phyloP scores from a whole-genome alignment of 2,329 filamentous ascomycete species.

The Orbilia brochopaga region DNA sequence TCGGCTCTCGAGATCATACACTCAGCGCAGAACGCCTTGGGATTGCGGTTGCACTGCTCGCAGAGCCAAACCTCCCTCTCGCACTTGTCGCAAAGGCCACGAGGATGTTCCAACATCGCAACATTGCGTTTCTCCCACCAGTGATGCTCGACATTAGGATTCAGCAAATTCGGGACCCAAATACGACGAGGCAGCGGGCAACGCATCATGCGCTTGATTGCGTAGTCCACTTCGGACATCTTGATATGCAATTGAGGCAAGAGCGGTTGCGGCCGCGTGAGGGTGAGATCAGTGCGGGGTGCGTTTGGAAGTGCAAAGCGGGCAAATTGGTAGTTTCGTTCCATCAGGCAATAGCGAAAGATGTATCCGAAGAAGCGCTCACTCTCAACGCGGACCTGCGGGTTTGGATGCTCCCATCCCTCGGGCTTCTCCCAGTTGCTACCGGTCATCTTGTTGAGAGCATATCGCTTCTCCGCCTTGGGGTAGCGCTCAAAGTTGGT shows the following conservation, averaged over 20 bases:
- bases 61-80: constrained; percentile 47
- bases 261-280: constrained; percentile 16
- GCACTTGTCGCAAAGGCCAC: constrained; percentile 29
- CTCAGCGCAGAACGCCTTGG: constrained; percentile 40
- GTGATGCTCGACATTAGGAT: constrained; percentile 12
- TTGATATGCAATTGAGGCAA: constrained; percentile 17
- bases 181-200: constrained; percentile 39
- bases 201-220: constrained; percentile 41
- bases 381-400: background rate
- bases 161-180: constrained; percentile 12
- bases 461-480: constrained; percentile 57
- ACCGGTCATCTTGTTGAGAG: constrained; percentile 75
- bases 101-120: constrained; percentile 33
- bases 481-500: constrained; percentile 32
- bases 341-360: constrained; percentile 38
- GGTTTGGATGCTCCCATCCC: constrained; percentile 59
- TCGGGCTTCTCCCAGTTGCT: constrained; percentile 62
- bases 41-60: constrained; percentile 34
- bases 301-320: constrained; percentile 25
- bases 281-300: constrained; percentile 17
- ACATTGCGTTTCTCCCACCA: constrained; percentile 44
- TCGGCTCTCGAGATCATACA: constrained; percentile 35
- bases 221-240: constrained; percentile 33
- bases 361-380: constrained; percentile 39
- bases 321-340: constrained; percentile 37